phyloP scores from a whole-genome alignment of 2,329 filamentous ascomycete species.

The Colletotrichum phormii region DNA sequence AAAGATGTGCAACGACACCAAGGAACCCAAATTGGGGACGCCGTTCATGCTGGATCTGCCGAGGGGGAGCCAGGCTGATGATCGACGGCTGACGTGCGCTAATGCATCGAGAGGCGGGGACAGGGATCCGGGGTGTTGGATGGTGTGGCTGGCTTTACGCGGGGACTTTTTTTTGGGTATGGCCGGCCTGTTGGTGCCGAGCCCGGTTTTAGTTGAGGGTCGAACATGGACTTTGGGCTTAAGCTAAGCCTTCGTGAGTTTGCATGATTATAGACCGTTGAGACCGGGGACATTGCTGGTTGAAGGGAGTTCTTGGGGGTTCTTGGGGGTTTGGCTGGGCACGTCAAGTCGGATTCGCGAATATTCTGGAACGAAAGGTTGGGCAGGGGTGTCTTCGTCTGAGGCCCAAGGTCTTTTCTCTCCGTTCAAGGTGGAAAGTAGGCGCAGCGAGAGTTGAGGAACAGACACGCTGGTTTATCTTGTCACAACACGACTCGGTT shows the following conservation, averaged over 20 bases:
- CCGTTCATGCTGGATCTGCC: constrained; percentile 18
- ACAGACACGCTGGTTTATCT: not conserved
- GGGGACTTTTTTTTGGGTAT: not conserved
- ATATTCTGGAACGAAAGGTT: constrained; percentile 10
- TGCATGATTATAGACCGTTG: not conserved
- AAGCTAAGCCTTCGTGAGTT: not conserved
- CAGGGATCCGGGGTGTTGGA: constrained; percentile 9
- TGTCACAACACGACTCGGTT: not conserved
- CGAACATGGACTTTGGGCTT: not conserved
- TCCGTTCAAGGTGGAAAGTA: not conserved
- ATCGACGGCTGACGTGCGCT: constrained; percentile 18
- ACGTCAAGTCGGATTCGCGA: not conserved
- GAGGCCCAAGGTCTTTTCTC: not conserved
- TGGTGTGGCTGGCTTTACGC: not conserved
- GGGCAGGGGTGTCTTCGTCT: not conserved
- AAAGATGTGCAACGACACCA: not conserved
- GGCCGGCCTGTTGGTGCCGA: constrained; percentile 6
- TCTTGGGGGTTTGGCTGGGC: not conserved
- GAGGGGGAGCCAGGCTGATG: not conserved
- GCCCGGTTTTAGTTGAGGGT: not conserved
- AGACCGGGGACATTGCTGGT: not conserved
- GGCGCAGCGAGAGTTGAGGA: not conserved
- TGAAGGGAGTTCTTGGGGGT: not conserved
- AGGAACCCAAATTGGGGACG: not conserved
- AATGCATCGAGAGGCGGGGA: constrained; percentile 15